phyloP scores from a whole-genome alignment of 169 alveolate species.

The Plasmodium berghei region DNA sequence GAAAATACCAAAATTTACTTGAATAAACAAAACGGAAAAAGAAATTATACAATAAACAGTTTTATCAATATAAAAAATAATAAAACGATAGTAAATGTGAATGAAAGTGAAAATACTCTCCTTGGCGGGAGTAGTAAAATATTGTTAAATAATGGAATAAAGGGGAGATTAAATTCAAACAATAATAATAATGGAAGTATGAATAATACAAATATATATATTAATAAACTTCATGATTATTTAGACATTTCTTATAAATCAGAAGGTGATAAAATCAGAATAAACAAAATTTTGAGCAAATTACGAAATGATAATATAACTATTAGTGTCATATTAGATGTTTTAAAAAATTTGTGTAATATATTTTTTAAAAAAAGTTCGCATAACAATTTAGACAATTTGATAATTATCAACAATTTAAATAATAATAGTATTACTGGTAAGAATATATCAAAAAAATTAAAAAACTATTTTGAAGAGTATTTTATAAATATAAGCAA shows the following conservation, averaged over 20 bases:
- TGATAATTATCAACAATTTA: background rate
- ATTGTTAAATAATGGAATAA: background rate
- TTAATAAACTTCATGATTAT: constrained; percentile 66
- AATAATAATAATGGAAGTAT: constrained; percentile 1
- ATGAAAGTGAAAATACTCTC: no score
- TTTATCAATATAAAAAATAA: no score
- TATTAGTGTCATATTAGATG: constrained; percentile 30
- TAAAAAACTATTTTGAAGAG: constrained; percentile 48
- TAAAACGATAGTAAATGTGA: no score
- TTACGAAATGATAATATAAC: constrained; percentile 64
- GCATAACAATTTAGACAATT: constrained; percentile 5
- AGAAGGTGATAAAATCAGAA: constrained; percentile 59
- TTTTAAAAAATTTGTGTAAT: constrained; percentile 52
- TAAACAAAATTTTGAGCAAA: constrained; percentile 48
- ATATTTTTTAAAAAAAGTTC: constrained; percentile 41
- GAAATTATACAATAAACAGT: background rate
- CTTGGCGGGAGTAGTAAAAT: background rate
- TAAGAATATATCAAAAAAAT: constrained; percentile 32
- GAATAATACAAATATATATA: constrained; percentile 26
- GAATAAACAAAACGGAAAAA: background rate
- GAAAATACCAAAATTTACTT: background rate
- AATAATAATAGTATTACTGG: background rate
- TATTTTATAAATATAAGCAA: constrained; percentile 50
- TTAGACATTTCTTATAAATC: constrained; percentile 45
- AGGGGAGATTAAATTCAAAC: background rate